phyloP scores from a whole-genome alignment of 1,284 basidiomycete species.

The Microbotryum violaceum region DNA sequence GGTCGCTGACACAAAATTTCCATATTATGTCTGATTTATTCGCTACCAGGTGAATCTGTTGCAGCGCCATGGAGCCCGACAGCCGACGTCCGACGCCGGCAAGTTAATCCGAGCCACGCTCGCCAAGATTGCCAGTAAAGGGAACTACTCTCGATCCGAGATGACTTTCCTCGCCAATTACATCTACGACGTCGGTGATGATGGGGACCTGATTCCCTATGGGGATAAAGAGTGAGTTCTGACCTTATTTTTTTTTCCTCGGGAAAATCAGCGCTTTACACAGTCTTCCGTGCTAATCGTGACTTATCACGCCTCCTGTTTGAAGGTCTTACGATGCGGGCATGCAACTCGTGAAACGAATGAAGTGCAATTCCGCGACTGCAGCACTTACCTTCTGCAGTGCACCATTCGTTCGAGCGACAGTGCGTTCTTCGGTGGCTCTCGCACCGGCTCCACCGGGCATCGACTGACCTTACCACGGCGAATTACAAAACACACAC shows the following conservation, averaged over 20 bases:
- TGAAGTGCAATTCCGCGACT: constrained; percentile 38
- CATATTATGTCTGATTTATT: neutral
- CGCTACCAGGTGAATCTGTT: constrained; percentile 41
- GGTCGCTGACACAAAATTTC: no score
- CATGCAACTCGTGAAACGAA: neutral
- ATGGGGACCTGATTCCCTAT: neutral
- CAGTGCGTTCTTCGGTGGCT: no score
- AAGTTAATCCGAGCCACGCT: constrained; percentile 48
- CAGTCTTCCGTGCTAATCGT: no score
- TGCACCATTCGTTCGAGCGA: constrained; percentile 55
- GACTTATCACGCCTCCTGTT: neutral
- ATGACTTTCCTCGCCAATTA: constrained; percentile 58
- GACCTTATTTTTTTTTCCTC: no score
- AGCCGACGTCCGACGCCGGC: constrained; percentile 55
- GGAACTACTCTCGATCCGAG: constrained; percentile 41
- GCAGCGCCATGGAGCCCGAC: constrained; percentile 76
- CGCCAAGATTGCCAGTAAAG: constrained; percentile 42
- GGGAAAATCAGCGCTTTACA: no score
- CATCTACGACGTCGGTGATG: constrained; percentile 42
- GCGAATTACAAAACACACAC: no score
- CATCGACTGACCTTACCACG: no score
- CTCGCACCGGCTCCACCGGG: no score
- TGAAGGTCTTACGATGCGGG: constrained; percentile 48
- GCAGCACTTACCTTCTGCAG: constrained; percentile 36
- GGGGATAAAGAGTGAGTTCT: no score